phyloP scores from a whole-genome alignment of 73 alveolate species.

The Paramecium biaurelia region DNA sequence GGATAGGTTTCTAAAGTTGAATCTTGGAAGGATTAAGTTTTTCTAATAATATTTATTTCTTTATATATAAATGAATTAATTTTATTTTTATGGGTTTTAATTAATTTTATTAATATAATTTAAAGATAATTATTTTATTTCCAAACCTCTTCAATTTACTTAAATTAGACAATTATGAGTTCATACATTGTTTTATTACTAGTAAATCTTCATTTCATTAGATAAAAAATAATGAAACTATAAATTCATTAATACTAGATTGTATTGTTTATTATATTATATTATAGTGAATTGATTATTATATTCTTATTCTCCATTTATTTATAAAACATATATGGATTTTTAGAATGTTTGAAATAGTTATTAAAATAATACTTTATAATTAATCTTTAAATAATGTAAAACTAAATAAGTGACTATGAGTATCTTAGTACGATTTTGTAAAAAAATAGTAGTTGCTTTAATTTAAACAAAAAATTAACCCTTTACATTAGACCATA shows the following conservation, averaged over 20 bases:
- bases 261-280: no score
- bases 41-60: background rate
- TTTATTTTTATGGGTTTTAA: background rate
- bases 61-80: background rate
- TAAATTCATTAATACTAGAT: no score
- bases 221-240: background rate
- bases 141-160: background rate
- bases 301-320: background rate
- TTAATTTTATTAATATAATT: background rate
- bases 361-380: background rate
- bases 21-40: background rate
- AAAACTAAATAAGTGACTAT: conserved; percentile 3
- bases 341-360: background rate
- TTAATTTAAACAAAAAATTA: background rate
- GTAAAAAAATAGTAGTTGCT: conserved; percentile 12
- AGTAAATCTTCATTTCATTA: background rate
- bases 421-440: conserved; percentile 8
- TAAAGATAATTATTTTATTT: no score
- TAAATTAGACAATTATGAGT: background rate
- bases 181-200: background rate
- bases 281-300: background rate
- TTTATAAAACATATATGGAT: background rate
- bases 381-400: background rate
- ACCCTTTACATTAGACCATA: background rate
- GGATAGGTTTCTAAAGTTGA: background rate